Percentiles rank a stretch among this genome's conserved stretches.
Evolutionary conservation across 331 rosid genomes (phyloP).

Genomic region (Prunus yedoensis): DNA sequence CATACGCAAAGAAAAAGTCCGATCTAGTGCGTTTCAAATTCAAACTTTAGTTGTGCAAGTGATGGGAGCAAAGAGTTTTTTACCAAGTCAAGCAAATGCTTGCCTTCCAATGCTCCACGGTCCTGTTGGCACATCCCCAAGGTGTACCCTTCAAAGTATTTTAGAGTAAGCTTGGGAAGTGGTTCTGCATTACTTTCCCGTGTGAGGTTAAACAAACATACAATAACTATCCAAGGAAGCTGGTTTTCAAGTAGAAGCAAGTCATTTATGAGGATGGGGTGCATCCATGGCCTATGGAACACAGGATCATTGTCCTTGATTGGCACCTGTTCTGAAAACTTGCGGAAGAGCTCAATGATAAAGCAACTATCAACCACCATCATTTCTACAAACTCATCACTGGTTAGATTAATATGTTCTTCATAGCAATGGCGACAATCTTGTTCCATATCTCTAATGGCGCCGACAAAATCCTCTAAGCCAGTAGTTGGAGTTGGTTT

Average conservation of each 20-base stretch:
- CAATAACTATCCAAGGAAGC: background rate
- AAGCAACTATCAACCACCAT: too few relatives aligned
- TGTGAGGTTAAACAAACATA: background rate
- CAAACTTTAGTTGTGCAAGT: too few relatives aligned
- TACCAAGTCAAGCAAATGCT: too few relatives aligned
- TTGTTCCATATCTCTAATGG: background rate
- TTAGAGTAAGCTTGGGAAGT: background rate
- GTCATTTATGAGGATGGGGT: background rate
- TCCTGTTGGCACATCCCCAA: background rate
- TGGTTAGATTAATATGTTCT: background rate
- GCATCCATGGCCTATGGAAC: background rate
- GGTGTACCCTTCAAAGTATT: background rate
- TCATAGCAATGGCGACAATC: background rate
- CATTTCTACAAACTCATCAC: constrained; percentile 1
- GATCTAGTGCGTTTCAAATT: too few relatives aligned
- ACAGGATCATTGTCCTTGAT: background rate
- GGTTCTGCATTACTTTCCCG: background rate
- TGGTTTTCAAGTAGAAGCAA: too few relatives aligned
- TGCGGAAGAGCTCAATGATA: too few relatives aligned
- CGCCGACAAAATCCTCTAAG: background rate
- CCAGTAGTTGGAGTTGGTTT: background rate
- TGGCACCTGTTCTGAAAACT: too few relatives aligned
- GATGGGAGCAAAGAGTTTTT: too few relatives aligned
- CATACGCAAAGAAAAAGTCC: too few relatives aligned
- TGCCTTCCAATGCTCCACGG: too few relatives aligned